Conservation (phyloP, 768 basidiomycete genomes). For the Rhodosporidiobolus sp. region DNA sequence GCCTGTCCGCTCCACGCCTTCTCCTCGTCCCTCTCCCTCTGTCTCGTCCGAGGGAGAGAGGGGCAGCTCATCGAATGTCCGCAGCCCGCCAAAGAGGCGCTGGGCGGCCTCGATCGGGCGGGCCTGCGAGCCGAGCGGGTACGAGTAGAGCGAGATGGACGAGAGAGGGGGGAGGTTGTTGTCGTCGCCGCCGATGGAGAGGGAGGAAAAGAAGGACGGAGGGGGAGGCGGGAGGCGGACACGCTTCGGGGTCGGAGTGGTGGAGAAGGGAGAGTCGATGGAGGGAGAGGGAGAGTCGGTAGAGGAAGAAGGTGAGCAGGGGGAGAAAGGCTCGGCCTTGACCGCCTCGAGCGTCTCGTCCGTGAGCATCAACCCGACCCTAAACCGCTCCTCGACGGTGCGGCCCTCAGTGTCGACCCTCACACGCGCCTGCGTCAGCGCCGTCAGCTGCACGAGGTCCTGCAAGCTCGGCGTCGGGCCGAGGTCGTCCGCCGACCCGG, state of each 20-base stretch:
- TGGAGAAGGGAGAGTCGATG: neutral
- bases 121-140: constrained; percentile 44
- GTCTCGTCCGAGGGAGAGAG: too few relatives aligned
- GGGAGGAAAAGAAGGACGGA: constrained; percentile 16
- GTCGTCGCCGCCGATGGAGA: neutral
- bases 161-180: constrained; percentile 23
- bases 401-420: neutral
- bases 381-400: constrained; percentile 41
- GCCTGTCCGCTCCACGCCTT: constrained; percentile 54
- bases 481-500: neutral
- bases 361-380: constrained; percentile 67
- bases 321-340: neutral
- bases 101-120: constrained; percentile 66
- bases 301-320: neutral
- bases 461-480: constrained; percentile 25
- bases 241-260: constrained; percentile 26
- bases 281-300: neutral
- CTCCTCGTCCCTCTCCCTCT: constrained; percentile 16
- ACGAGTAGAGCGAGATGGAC: constrained; percentile 23
- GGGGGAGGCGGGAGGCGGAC: constrained; percentile 43
- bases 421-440: constrained; percentile 11
- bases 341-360: constrained; percentile 55
- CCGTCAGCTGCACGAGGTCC: constrained; percentile 26
- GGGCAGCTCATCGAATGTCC: constrained; percentile 63
- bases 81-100: constrained; percentile 78